Conservation (phyloP, 2,329 filamentous ascomycete genomes). For the Clonostachys solani region DNA sequence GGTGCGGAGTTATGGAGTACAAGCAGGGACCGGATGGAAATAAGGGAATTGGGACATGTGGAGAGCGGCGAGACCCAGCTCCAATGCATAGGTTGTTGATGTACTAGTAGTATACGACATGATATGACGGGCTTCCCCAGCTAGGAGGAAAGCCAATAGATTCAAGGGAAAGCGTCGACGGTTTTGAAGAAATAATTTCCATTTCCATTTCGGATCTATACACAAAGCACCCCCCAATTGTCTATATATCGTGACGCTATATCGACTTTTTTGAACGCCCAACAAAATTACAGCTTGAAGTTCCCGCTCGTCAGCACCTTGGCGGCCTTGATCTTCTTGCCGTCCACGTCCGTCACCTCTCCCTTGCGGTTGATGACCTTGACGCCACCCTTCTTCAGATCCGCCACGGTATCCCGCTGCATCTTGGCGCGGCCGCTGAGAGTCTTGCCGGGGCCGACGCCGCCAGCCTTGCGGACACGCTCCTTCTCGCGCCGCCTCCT, state of each 20-base stretch:
- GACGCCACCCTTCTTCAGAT: slow-evolving; percentile 80
- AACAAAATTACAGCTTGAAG: slow-evolving; percentile 52
- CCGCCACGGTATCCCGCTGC: slow-evolving; percentile 50
- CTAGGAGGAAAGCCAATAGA: neutral
- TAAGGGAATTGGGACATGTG: neutral
- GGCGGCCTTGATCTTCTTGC: slow-evolving; percentile 62
- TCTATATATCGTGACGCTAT: no score
- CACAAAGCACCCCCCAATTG: neutral
- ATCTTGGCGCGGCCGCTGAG: slow-evolving; percentile 52
- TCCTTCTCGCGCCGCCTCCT: slow-evolving; percentile 81
- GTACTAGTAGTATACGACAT: no score
- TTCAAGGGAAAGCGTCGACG: no score
- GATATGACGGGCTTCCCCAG: no score
- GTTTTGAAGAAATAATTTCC: neutral
- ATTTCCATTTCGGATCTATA: neutral
- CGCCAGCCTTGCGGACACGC: slow-evolving; percentile 67
- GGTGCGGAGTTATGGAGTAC: neutral
- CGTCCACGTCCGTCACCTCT: slow-evolving; percentile 77
- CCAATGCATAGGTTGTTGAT: neutral
- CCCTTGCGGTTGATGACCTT: slow-evolving; percentile 91
- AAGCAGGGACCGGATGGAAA: neutral
- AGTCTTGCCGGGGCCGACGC: slow-evolving; percentile 31
- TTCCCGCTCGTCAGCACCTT: slow-evolving; percentile 49
- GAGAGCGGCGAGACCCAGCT: no score
- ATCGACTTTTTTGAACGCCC: neutral